Conservation (phyloP, 2,329 filamentous ascomycete genomes). For the Orbilia ellipsospora region DNA sequence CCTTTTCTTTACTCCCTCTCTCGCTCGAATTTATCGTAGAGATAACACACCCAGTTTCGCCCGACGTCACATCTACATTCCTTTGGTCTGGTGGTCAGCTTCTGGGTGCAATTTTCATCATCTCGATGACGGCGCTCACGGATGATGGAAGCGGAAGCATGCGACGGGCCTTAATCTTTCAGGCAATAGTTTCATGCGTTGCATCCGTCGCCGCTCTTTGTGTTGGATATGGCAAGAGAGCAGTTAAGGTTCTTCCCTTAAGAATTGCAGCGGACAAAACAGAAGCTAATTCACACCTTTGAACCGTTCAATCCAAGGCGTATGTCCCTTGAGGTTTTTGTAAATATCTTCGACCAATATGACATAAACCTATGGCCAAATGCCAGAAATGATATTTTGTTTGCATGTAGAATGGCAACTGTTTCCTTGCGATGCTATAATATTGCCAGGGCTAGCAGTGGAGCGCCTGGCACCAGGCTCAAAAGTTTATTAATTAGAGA, state of each 20-base stretch:
- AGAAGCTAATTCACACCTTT: not conserved
- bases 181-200: constrained; percentile 71
- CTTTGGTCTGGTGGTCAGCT: constrained; percentile 90
- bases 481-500: too few relatives aligned
- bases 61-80: constrained; percentile 83
- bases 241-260: constrained; percentile 12
- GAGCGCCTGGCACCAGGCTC: too few relatives aligned
- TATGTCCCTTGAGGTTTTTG: too few relatives aligned
- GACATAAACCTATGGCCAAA: too few relatives aligned
- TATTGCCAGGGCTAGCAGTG: too few relatives aligned
- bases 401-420: too few relatives aligned
- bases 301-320: too few relatives aligned
- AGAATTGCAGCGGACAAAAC: constrained; percentile 36
- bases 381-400: too few relatives aligned
- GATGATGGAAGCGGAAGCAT: constrained; percentile 76
- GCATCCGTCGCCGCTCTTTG: constrained; percentile 28
- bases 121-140: constrained; percentile 81
- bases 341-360: too few relatives aligned
- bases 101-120: constrained; percentile 83
- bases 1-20: constrained; percentile 83
- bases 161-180: constrained; percentile 79
- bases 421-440: too few relatives aligned
- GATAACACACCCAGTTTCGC: constrained; percentile 84
- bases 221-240: constrained; percentile 26
- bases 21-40: constrained; percentile 88